Percentiles rank a stretch among this genome's conserved stretches.
Evolutionary conservation across 306 rosid species (phyloP).

Genomic region (Rosa multiflora): DNA sequence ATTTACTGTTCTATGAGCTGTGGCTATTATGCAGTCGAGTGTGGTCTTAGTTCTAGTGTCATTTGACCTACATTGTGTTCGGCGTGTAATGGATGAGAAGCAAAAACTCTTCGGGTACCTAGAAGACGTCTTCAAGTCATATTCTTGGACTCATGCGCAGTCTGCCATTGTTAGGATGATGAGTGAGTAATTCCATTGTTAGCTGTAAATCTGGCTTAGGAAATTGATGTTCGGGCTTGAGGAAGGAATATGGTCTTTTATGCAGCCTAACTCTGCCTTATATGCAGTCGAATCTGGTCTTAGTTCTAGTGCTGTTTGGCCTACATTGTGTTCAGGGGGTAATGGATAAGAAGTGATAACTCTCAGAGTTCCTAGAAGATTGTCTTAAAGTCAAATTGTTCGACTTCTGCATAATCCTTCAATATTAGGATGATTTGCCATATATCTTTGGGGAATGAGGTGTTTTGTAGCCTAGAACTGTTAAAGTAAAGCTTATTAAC

Average conservation of each 20-base stretch:
- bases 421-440: background rate
- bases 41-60: background rate
- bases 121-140: background rate
- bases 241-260: background rate
- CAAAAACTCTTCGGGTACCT: background rate
- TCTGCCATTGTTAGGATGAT: background rate
- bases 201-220: background rate
- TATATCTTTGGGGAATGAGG: background rate
- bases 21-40: constrained; percentile 2
- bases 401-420: background rate
- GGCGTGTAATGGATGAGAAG: background rate
- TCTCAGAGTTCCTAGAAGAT: background rate
- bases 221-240: background rate
- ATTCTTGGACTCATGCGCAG: background rate
- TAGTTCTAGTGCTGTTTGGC: background rate
- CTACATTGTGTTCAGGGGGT: constrained; percentile 5
- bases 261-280: constrained; percentile 11
- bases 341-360: background rate
- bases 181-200: constrained; percentile 4
- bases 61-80: constrained; percentile 10
- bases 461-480: constrained; percentile 1
- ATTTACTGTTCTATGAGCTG: background rate
- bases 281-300: background rate
- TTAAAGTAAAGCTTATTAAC: background rate
- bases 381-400: background rate